Percentiles rank a stretch among this genome's conserved stretches.
phyloP scores from a whole-genome alignment of 75 land plant genomes.

The Isoetes taiwanensis region DNA sequence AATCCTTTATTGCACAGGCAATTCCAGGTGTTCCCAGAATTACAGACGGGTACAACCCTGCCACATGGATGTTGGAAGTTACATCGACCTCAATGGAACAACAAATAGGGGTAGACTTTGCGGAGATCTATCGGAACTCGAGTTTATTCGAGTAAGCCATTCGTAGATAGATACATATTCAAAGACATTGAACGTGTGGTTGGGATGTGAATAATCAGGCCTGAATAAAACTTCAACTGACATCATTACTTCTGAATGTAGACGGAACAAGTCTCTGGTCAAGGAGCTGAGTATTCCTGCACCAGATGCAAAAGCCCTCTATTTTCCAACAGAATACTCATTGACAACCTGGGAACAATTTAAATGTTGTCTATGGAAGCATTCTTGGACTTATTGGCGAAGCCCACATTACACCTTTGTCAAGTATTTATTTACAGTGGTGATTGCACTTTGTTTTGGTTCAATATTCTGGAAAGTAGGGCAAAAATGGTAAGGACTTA shows the following conservation, averaged over 20 bases:
- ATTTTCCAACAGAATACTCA: conserved; percentile 37
- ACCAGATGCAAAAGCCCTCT: conserved; percentile 35
- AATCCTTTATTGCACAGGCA: conserved; percentile 6
- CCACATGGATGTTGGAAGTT: conserved; percentile 22
- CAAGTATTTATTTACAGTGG: conserved; percentile 44
- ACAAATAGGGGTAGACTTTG: conserved; percentile 12
- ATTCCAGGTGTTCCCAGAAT: conserved; percentile 14
- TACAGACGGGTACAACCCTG: conserved; percentile 16
- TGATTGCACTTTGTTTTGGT: conserved; percentile 43
- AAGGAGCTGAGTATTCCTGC: conserved; percentile 31
- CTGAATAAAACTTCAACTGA: background rate
- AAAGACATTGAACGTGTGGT: background rate
- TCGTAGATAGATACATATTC: background rate
- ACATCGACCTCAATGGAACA: conserved; percentile 1
- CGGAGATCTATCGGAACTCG: conserved; percentile 14
- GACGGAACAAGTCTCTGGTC: conserved; percentile 33
- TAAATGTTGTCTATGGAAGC: conserved; percentile 65
- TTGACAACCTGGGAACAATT: conserved; percentile 32
- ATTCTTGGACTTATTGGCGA: conserved; percentile 69
- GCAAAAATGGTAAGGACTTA: conserved; percentile 25
- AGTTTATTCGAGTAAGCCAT: conserved; percentile 9
- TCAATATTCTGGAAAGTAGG: conserved; percentile 64
- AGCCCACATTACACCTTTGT: conserved; percentile 71
- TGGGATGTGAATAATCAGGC: background rate
- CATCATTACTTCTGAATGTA: conserved; percentile 3